phyloP scores from a whole-genome alignment of 2,329 filamentous ascomycete species.

The Cladosporium velox region DNA sequence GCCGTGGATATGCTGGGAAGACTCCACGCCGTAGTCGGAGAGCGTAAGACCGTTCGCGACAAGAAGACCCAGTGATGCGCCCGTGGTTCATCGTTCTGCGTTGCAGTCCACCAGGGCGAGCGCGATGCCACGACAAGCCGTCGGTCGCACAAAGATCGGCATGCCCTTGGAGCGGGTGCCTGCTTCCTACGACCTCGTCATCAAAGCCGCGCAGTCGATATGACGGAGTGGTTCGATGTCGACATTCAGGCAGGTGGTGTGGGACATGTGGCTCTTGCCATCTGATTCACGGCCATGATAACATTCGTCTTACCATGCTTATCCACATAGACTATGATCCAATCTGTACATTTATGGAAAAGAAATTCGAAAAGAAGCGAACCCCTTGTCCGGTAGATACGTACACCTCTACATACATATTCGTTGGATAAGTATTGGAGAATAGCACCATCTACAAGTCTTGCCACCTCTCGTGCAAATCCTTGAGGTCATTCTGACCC shows the following conservation, averaged over 20 bases:
- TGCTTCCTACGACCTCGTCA: neutral
- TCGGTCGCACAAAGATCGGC: neutral
- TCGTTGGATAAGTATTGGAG: neutral
- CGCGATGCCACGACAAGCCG: neutral
- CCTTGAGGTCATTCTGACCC: constrained; percentile 59
- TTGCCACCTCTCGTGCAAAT: constrained; percentile 69
- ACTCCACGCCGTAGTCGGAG: neutral
- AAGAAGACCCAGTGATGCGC: constrained; percentile 14
- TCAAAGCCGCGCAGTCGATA: neutral
- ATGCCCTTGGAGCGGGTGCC: neutral
- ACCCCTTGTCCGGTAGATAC: neutral
- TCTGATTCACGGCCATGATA: neutral
- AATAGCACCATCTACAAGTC: constrained; percentile 21
- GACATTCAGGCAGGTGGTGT: neutral
- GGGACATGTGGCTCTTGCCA: neutral
- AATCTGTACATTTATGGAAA: neutral
- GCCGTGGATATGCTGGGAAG: constrained; percentile 42
- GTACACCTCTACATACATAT: neutral
- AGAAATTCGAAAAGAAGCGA: neutral
- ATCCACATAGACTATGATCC: neutral
- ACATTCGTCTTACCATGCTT: neutral
- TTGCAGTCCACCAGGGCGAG: neutral
- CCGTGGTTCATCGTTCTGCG: neutral
- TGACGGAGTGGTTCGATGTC: neutral
- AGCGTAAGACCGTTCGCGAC: neutral